These are phyloP conservation scores for Phaeomoniella chlamydospora DNA, from an alignment of 2,329 filamentous ascomycete genomes.

Conservation along the genomic window DNA sequence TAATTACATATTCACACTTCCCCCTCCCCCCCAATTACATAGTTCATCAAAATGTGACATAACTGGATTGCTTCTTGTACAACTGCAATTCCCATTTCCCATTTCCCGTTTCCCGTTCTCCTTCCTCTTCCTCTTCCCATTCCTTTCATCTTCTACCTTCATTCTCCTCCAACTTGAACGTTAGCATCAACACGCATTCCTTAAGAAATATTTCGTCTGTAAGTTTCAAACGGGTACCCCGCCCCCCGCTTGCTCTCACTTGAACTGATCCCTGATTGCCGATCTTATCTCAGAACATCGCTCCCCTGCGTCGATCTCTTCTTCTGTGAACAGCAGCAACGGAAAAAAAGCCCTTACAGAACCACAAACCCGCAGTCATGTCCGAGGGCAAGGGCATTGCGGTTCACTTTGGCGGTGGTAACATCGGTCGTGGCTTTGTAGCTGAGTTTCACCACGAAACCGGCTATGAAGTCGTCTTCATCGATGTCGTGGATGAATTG, in stretches of 20 bases:
- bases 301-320: slow-evolving; percentile 1
- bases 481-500: slow-evolving; percentile 77
- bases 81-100: no score
- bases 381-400: slow-evolving; percentile 23
- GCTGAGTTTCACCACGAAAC: slow-evolving; percentile 89
- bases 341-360: no score
- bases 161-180: slow-evolving; percentile 1
- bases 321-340: slow-evolving; percentile 1
- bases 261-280: not conserved
- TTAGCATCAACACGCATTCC: slow-evolving; percentile 3
- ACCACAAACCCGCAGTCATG: no score
- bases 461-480: slow-evolving; percentile 89
- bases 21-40: no score
- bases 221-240: no score
- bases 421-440: slow-evolving; percentile 77
- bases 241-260: not conserved
- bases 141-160: slow-evolving; percentile 4
- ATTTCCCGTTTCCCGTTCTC: no score
- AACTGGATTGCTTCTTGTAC: no score
- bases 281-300: slow-evolving; percentile 1
- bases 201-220: no score
- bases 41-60: no score
- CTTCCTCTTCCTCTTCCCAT: slow-evolving; percentile 2
- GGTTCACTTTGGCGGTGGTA: slow-evolving; percentile 75
- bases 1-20: no score